Base-by-base conservation (phyloP, 163 green algal genomes). In the Picocystis sp. region DNA sequence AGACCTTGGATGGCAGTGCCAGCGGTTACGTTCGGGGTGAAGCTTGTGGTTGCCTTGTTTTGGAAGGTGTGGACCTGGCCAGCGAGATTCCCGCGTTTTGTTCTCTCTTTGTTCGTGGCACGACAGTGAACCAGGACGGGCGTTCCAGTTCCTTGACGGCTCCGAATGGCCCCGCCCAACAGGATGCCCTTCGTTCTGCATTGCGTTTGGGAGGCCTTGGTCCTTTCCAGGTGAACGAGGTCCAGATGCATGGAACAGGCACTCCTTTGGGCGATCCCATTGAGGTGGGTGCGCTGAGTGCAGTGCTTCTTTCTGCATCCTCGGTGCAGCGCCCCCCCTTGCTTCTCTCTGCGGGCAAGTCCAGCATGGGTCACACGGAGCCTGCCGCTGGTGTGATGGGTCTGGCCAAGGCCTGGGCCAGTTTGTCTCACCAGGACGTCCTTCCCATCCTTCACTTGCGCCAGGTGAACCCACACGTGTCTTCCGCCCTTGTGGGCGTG, bases 311-410 rank as follows among this genome's bases (percentile, higher is more conserved):
- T 43, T 17, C 2, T 44, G 34, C 23, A 24, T 13, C 25, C 23
- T 54, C 52, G 17, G 9, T 15, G 34, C 35, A 22, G 29, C n/a
- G 24, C 21, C 14, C 42, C 8, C 59, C 67, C 2, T 57, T 89
- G 13, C 45, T 60, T 10, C 45, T 90, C 8, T 61, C 71, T 24
- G 65, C 82, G 14, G 66, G 56, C 70, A 92, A 92, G 61, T 77
- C 76, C 0, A 76, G 62, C 53, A 56, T 78, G 11, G 82, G 81
- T 2, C 82, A 92, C 58, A 57, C 72, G n/a, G 82, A 92, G 68
- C 72, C 83, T 13, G 78, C 61, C 2, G 73, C 82, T 3, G 82
- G 82, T 22, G 45, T 79, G 12, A 58, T 54, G 3, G 67, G 67
- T 6, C 44, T 75, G 17, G 10, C 22, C 11, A 53, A 11, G 50